Conservation (phyloP, 345 rosid species). For the Sonneratia caseolaris region DNA sequence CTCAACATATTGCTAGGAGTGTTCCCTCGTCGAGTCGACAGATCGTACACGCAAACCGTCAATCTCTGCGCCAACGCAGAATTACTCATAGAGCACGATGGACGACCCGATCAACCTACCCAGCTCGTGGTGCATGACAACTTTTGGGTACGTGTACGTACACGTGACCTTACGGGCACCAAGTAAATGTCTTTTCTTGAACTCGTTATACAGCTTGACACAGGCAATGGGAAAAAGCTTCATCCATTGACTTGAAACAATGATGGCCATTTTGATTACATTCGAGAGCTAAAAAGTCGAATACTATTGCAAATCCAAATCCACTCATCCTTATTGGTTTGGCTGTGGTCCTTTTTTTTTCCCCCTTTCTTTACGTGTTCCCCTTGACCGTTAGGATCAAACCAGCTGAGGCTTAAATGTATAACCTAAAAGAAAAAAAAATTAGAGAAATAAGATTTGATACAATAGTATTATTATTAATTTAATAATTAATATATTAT, state of each 20-base stretch:
- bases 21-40: too few species aligned
- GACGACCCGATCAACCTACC: not conserved
- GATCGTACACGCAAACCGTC: too few species aligned
- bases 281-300: not conserved
- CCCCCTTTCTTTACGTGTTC: not conserved
- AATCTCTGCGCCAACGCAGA: too few species aligned
- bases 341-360: not conserved
- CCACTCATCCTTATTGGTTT: not conserved
- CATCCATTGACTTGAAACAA: not conserved
- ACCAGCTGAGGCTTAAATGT: too few species aligned
- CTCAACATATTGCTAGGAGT: too few species aligned
- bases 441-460: too few species aligned
- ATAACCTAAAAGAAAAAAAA: too few species aligned
- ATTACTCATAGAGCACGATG: too few species aligned
- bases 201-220: too few species aligned
- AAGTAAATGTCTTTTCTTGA: too few species aligned
- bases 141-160: not conserved
- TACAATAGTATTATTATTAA: too few species aligned
- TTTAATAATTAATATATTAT: too few species aligned
- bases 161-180: not conserved
- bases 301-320: not conserved
- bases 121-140: not conserved
- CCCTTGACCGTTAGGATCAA: not conserved
- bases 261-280: slow-evolving; percentile 1
- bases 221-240: not conserved